A percentile compares a stretch with the other conserved stretches of the same genome.
Evolutionary conservation across 495 filamentous ascomycete species (phyloP).

Genomic region (Usnea hakonensis): DNA sequence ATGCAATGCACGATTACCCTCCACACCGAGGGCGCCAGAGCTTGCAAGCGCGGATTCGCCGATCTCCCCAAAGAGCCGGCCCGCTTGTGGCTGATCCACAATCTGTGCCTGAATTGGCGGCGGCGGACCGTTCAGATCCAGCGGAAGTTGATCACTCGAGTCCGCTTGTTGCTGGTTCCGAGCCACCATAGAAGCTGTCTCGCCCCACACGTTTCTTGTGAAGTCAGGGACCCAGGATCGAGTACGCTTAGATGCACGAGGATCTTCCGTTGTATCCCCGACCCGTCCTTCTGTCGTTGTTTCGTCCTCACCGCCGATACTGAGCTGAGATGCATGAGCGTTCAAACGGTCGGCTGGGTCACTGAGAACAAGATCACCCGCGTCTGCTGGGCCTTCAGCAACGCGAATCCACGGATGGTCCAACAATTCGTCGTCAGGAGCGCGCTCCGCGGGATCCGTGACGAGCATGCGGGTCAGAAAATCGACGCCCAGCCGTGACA

Average conservation of each 20-base stretch:
- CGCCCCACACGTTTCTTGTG: background rate
- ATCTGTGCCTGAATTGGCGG: background rate
- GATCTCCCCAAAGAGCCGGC: slow-evolving; percentile 76
- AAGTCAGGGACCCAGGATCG: background rate
- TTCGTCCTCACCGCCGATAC: slow-evolving; percentile 41
- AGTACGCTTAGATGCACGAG: slow-evolving; percentile 17
- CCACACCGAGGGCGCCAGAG: slow-evolving; percentile 42
- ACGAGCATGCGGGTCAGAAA: slow-evolving; percentile 73
- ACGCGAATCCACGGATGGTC: slow-evolving; percentile 56
- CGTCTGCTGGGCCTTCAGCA: slow-evolving; percentile 34
- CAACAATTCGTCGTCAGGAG: slow-evolving; percentile 55
- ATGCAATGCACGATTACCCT: slow-evolving; percentile 25
- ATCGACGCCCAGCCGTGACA: slow-evolving; percentile 60
- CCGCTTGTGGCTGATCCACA: slow-evolving; percentile 23
- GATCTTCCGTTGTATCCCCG: slow-evolving; percentile 34
- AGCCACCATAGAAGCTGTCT: background rate
- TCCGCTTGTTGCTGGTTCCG: background rate
- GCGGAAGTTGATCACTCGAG: background rate
- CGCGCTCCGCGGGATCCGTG: slow-evolving; percentile 58
- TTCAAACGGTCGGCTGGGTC: slow-evolving; percentile 40
- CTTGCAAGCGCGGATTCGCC: slow-evolving; percentile 61
- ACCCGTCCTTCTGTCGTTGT: slow-evolving; percentile 31
- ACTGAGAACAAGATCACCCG: slow-evolving; percentile 30
- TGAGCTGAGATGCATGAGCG: slow-evolving; percentile 47
- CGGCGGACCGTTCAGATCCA: background rate